Evolutionary conservation across 140 eudicot species (phyloP), one percentile per base, ranked within the genome.

Genomic region (Cichorium intybus): DNA sequence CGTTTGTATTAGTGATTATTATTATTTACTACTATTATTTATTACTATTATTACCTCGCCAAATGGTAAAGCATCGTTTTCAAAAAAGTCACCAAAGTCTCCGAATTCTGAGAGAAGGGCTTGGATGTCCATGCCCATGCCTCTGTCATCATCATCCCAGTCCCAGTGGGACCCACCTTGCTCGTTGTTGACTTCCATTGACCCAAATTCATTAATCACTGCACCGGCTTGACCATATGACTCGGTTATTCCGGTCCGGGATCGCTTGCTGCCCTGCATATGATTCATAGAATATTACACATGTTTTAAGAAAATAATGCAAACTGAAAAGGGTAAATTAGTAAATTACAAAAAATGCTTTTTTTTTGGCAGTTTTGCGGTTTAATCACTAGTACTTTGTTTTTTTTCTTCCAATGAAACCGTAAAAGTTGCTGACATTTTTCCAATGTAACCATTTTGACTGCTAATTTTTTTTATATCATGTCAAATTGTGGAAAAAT

Each of bases 61-160:
- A 69, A 93, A 85, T n/a, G 97, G 99, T 75, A 93, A 74, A 71
- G 81, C 81, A 63, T 93, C 99, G 39, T 78, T 80, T 81, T 83
- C 95, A 75, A 93, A 93, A 51, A 93, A 89, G 76, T 93, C 99
- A 23, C 99, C 99, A 66, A 93, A 93, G 75, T 93, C 99, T 51
- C 99, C 99, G 34, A 93, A 93, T 66, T 93, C 99, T 10, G 97
- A 79, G 11, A 93, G 85, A 54, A 93, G 90, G 64, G 99, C 94
- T 76, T 93, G 90, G 69, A 93, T 93, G 76, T 93, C 97, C 99
- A 93, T 85, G 75, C 80, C 89, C 22, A 67, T 62, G 43, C 95
- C 99, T 66, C 79, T 80, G 66, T 83, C 97, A 74, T 88, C 98
- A 75, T 86, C 97, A 46, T 86, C 97, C 97, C 97, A 85, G 45